Conservation (phyloP, 768 basidiomycete species). For the Myochromella boudieri region DNA sequence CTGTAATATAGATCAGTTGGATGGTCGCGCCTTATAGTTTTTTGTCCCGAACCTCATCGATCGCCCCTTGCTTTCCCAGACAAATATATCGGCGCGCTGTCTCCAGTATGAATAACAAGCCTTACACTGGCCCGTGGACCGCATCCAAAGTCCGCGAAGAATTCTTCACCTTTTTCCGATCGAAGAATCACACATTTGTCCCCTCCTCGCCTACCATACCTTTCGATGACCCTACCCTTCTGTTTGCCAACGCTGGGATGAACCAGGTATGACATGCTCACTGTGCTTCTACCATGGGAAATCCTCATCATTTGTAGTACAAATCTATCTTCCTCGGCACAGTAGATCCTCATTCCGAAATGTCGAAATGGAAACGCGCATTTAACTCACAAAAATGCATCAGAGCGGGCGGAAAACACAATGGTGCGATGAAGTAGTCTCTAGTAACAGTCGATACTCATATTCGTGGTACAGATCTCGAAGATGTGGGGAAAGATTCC, state of each 20-base stretch:
- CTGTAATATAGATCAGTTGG: slow-evolving; percentile 8
- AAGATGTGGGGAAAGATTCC: slow-evolving; percentile 98
- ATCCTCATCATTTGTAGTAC: slow-evolving; percentile 51
- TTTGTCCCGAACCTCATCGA: slow-evolving; percentile 26
- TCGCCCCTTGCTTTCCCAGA: slow-evolving; percentile 12
- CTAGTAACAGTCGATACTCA: not conserved
- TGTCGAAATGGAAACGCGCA: slow-evolving; percentile 88
- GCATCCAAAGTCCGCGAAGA: slow-evolving; percentile 82
- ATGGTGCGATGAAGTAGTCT: slow-evolving; percentile 70
- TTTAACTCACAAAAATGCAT: slow-evolving; percentile 99
- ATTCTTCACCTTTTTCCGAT: slow-evolving; percentile 88
- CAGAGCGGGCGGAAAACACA: slow-evolving; percentile 97
- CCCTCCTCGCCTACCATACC: slow-evolving; percentile 92
- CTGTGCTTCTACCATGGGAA: not conserved
- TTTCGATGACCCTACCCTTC: slow-evolving; percentile 95
- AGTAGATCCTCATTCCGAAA: slow-evolving; percentile 91
- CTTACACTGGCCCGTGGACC: slow-evolving; percentile 62
- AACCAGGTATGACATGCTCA: slow-evolving; percentile 69
- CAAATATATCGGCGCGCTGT: slow-evolving; percentile 7
- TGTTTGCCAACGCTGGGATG: slow-evolving; percentile 99
- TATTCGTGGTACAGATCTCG: slow-evolving; percentile 64
- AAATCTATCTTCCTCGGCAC: slow-evolving; percentile 98
- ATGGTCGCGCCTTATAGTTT: slow-evolving; percentile 22
- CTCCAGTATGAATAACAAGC: slow-evolving; percentile 35
- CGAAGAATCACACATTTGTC: slow-evolving; percentile 82